Base-by-base conservation (phyloP, 192 early-diverging fungal species). In the Phlyctochytrium planicorne region DNA sequence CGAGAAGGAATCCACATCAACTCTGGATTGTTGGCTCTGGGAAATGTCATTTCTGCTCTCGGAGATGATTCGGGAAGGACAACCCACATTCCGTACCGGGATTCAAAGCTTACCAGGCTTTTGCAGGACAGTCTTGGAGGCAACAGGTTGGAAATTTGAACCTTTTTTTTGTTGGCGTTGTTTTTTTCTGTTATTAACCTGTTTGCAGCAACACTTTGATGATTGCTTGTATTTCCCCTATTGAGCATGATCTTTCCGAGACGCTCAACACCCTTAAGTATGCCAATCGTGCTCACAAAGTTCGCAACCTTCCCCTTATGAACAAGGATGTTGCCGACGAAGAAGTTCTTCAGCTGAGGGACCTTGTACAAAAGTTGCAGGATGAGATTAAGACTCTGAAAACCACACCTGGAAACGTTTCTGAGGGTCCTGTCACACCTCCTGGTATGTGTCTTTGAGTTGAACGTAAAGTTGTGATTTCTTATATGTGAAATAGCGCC, bases 1-100 rank as follows among this genome's bases (percentile, higher is more conserved):
- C 90, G 91, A 71, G 96, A 99, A 71, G 96, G 96, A 63, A 98
- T 98, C 59, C 90, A 89, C 32, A 98, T 98, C 76, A 99, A 98
- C 75, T 88, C 91, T 30, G 97, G 96, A 2, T 80, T 98, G 3
- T 77, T 97, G 61, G 95, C 95, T 2, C 87, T 99, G 32, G 97
- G 96, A 60, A 99, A 98, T 75, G 96, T 97, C 29, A 99, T 99
- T 60, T 94, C 91, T n/a, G 96, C 96, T 0, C 80, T 99, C 20
- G 93, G 94, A 27, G 96, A 96, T 70, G 84, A 82, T 52, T 53
- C 72, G 14, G 55, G 55, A 12, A 47, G 63, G 23, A 50, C 71
- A 30, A 82, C 81, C 3, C 94, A 97, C 67, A 84, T 99, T 30
- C 97, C 97, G 0, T 99, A 97, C 68, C 89, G 97, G 57, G 96